Conservation (phyloP, 1,284 basidiomycete species). For the Hemileia vastatrix region DNA sequence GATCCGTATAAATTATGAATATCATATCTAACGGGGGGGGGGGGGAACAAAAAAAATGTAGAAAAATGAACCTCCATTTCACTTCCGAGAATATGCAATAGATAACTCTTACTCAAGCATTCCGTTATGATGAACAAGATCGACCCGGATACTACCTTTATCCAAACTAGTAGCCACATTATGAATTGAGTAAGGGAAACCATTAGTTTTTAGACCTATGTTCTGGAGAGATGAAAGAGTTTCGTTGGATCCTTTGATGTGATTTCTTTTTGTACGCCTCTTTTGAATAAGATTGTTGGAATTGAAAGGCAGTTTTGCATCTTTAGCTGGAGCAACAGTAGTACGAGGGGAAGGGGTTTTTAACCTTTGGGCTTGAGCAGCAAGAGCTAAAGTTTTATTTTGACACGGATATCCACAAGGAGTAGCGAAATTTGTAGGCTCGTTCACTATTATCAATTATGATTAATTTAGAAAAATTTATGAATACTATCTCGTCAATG, state of each 20-base stretch:
- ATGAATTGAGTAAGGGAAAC: conserved; percentile 55
- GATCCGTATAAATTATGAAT: conserved; percentile 59
- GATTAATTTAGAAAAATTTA: not conserved
- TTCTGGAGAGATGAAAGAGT: conserved; percentile 46
- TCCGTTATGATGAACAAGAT: conserved; percentile 56
- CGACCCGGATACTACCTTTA: conserved; percentile 44
- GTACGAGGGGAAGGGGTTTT: conserved; percentile 53
- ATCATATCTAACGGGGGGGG: conserved; percentile 9
- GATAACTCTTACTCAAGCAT: conserved; percentile 56
- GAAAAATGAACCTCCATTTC: conserved; percentile 14
- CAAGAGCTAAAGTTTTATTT: conserved; percentile 51
- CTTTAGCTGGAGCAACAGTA: conserved; percentile 50
- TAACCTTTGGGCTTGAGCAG: conserved; percentile 51
- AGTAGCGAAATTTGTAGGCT: conserved; percentile 50
- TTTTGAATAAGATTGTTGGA: not conserved
- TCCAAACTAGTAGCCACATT: conserved; percentile 48
- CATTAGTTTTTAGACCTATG: too few species aligned
- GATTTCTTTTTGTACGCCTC: not conserved
- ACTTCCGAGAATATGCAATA: conserved; percentile 19
- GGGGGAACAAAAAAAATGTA: not conserved
- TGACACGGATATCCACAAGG: conserved; percentile 39
- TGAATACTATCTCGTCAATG: not conserved
- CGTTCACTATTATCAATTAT: conserved; percentile 49
- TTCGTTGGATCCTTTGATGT: not conserved
- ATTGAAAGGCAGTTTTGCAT: conserved; percentile 51